Evolutionary conservation across 805 yeast species (phyloP), one percentile per base, ranked within the genome.

Genomic region (Pichia nakasei): DNA sequence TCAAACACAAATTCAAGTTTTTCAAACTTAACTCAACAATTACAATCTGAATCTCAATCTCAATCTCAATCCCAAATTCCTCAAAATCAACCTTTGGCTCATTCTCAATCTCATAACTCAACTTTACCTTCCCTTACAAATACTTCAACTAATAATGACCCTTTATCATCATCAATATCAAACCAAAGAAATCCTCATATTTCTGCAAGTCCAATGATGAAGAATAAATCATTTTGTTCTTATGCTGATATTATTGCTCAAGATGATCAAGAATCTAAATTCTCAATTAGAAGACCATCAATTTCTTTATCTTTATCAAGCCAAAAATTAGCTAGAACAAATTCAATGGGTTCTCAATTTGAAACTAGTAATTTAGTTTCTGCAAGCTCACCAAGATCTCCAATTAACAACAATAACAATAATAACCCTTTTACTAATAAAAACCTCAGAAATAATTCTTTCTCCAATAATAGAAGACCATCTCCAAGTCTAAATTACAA

Each of bases 191-290:
- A 15, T 24, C 37, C 44, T 20, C 38, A 36, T 18, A 26, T 27
- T 5, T 31, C 35, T 24, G 19, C 39, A 12, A 21, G 38, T 18
- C 56, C 61, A 50, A 22, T 43, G 24, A 29, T 54, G 27, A 53
- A 43, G 40, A 57, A 54, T 42, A 63, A 58, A 42, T 68, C 72
- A 33, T 85, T 85, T 58, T 82, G 78, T 56, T 80, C 88, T 3
- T 85, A 82, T 60, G 94, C 91, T 4, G 95, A 85, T 53, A 73
- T 85, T 75, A 72, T 83, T 48, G 75, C 69, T 50, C 78, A 76
- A 52, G 91, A 82, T 60, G 83, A 80, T 54, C 68, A 61, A 37
- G 68, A 64, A 41, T 51, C 56, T 11, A 56, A 57, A 26, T 54
- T 52, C 35, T 50, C 58, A 27, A 70, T 76, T 42, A 73, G 84